Base-by-base conservation (phyloP, 2,329 filamentous ascomycete genomes). In the Dothidotthia symphoricarpi region DNA sequence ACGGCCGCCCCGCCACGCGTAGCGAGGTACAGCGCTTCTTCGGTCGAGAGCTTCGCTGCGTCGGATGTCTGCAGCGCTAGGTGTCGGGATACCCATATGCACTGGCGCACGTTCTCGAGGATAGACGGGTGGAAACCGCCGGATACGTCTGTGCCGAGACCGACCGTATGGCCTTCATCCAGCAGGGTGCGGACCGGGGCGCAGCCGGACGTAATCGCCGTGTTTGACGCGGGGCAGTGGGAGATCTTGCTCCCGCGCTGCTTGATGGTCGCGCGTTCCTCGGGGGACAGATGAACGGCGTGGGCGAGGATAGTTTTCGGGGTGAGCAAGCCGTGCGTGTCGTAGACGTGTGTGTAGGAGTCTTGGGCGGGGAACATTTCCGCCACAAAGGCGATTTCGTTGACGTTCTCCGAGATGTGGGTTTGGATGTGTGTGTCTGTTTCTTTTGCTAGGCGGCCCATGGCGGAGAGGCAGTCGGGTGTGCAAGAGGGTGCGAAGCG, bases 221-320 rank as follows among this genome's bases (percentile, higher is more conserved):
- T 83, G 67, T 98, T 98, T 53, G 83, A 88, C 37, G 85, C 86
- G 0, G 91, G 91, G 63, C 91, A 97, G 68, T 97, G 91, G 4
- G 80, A 80, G 13, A 97, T 76, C 51, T 86, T 88, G 4, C 81
- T 73, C 3, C 77, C 69, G 0, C 83, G 71, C 2, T 58, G 42
- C 1, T 77, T 78, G 36, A 96, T 77, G 9, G 91, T 66, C 8
- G 62, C 61, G 0, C 80, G 78, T 67, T 96, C 91, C 0, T 71
- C 73, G 1, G 80, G 75, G 0, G 74, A 76, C 6, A 96, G 70
- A 67, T 96, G 86, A 1, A 97, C 75, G 0, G 81, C 88, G 63
- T 97, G 91, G 3, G 90, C 91, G 8, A 97, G 75, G 39, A 96
- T 85, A 3, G 86, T 97, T 31, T 78, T 77, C 0, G 75, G 60